A percentile compares a stretch with the other conserved stretches of the same genome.
Evolutionary conservation across 2,329 filamentous ascomycete genomes (phyloP).

Genomic region (Furcasterigmium sp.): DNA sequence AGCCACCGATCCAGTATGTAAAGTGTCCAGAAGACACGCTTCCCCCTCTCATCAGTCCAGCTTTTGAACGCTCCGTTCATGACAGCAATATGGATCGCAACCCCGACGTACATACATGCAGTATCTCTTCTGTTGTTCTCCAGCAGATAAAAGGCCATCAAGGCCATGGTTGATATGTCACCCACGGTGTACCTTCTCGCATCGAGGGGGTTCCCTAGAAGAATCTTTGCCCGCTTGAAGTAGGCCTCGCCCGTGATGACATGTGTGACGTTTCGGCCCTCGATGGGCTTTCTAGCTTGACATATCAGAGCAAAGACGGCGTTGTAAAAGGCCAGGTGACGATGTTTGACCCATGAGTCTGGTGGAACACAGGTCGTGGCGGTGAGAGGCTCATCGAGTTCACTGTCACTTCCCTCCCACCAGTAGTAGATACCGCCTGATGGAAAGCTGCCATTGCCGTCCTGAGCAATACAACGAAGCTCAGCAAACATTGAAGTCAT

Average conservation of each 20-base stretch:
- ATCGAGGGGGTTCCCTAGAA: conserved; percentile 43
- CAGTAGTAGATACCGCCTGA: conserved; percentile 46
- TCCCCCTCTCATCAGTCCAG: conserved; percentile 35
- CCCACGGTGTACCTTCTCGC: conserved; percentile 32
- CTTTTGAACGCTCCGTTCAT: conserved; percentile 43
- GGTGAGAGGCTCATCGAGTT: conserved; percentile 19
- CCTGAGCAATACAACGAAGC: conserved; percentile 38
- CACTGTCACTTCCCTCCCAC: conserved; percentile 26
- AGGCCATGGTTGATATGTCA: conserved; percentile 37
- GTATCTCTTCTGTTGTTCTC: conserved; percentile 44
- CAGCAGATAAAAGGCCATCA: conserved; percentile 44
- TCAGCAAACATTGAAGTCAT: conserved; percentile 32
- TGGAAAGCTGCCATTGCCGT: conserved; percentile 32
- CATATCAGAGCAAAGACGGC: conserved; percentile 36
- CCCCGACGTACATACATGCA: conserved; percentile 40
- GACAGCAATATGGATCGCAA: conserved; percentile 41
- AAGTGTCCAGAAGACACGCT: conserved; percentile 46
- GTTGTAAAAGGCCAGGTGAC: conserved; percentile 39
- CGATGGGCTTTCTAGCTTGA: too few relatives aligned
- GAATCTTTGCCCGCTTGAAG: conserved; percentile 35
- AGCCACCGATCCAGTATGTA: conserved; percentile 45
- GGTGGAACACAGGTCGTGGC: conserved; percentile 14
- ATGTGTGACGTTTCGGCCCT: conserved; percentile 18
- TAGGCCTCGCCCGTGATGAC: conserved; percentile 32
- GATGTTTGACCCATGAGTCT: conserved; percentile 17